phyloP scores from a whole-genome alignment of 129 eudicot genomes.

The Smallanthus sonchifolius region DNA sequence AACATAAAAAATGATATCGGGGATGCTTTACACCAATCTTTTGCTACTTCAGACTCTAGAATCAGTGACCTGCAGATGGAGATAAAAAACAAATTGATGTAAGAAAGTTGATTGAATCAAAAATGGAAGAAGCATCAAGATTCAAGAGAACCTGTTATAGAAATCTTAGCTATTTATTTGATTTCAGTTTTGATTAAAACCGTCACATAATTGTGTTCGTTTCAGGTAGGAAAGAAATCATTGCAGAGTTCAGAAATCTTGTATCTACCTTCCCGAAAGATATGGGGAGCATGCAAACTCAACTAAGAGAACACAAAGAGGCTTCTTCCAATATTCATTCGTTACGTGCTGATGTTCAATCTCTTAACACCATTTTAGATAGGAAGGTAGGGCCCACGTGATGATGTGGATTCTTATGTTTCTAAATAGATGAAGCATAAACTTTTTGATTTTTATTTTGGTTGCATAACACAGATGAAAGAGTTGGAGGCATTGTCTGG shows the following conservation, averaged over 20 bases:
- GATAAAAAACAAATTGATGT: constrained; percentile 53
- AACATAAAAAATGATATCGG: constrained; percentile 53
- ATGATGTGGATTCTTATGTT: neutral
- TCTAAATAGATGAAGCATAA: neutral
- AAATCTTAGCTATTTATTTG: neutral
- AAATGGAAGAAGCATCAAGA: constrained; percentile 69
- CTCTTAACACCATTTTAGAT: constrained; percentile 53
- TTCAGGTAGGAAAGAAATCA: constrained; percentile 93
- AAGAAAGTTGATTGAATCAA: constrained; percentile 51
- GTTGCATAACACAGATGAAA: constrained; percentile 40
- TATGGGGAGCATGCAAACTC: constrained; percentile 80
- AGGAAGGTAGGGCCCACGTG: constrained; percentile 49
- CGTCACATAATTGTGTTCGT: constrained; percentile 1
- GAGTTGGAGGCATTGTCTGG: constrained; percentile 67
- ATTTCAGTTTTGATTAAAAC: neutral
- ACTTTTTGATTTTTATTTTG: neutral
- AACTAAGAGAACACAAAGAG: constrained; percentile 63
- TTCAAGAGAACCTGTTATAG: constrained; percentile 75
- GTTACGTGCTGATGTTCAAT: constrained; percentile 79
- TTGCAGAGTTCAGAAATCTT: constrained; percentile 66
- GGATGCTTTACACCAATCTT: constrained; percentile 61
- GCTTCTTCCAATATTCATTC: constrained; percentile 74
- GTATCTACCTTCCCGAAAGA: constrained; percentile 79
- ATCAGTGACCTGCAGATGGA: constrained; percentile 58
- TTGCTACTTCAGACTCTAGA: constrained; percentile 51